These are phyloP conservation scores for Aspergillus amoenus DNA, from an alignment of 2,329 filamentous ascomycete genomes.

Conservation along the genomic window DNA sequence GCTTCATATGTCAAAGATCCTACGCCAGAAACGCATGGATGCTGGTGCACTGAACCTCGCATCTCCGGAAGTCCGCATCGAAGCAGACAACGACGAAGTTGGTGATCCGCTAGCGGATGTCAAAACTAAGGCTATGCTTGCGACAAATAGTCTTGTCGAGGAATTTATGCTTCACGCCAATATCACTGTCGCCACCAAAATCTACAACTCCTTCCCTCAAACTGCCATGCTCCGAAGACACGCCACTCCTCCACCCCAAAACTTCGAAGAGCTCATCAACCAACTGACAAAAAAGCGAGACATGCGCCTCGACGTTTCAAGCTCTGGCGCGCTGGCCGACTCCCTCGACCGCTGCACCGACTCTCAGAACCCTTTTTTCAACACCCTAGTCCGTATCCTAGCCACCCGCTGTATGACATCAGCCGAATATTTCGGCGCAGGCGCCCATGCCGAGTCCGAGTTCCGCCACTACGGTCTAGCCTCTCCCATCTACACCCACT, in stretches of 20 bases:
- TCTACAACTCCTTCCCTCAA: slow-evolving; percentile 89
- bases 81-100: slow-evolving; percentile 92
- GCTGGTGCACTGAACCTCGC: slow-evolving; percentile 93
- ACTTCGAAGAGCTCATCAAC: slow-evolving; percentile 90
- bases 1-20: slow-evolving; percentile 83
- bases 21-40: slow-evolving; percentile 94
- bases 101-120: slow-evolving; percentile 89
- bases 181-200: slow-evolving; percentile 85
- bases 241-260: slow-evolving; percentile 86
- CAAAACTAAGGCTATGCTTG: slow-evolving; percentile 89
- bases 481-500: slow-evolving; percentile 96
- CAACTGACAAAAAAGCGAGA: slow-evolving; percentile 86
- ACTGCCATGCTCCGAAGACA: slow-evolving; percentile 92
- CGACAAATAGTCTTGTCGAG: slow-evolving; percentile 96
- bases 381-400: slow-evolving; percentile 95
- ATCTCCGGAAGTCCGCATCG: slow-evolving; percentile 95
- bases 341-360: slow-evolving; percentile 85
- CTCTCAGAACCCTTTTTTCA: slow-evolving; percentile 85
- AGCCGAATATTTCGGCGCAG: slow-evolving; percentile 96
- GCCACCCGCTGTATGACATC: slow-evolving; percentile 99
- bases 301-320: slow-evolving; percentile 77
- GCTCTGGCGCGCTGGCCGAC: slow-evolving; percentile 88
- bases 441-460: slow-evolving; percentile 87
- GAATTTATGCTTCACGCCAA: slow-evolving; percentile 99
- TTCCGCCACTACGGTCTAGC: slow-evolving; percentile 97